Base-by-base conservation (phyloP, 164 flowering plant species). In the Magnolia kwangsiensis region DNA sequence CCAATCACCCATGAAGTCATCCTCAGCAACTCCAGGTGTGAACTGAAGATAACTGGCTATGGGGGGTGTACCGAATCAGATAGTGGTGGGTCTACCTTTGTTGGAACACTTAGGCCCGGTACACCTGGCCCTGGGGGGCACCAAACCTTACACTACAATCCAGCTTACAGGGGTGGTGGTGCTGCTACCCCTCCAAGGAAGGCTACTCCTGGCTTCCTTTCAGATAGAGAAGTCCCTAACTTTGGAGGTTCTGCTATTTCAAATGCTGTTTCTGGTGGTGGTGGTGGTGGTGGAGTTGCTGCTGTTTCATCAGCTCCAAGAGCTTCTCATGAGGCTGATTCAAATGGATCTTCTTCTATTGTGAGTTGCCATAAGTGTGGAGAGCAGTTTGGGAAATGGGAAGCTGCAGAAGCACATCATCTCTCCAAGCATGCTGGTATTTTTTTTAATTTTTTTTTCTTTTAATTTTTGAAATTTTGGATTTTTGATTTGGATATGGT, bases 1-100 rank as follows among this genome's bases (percentile, higher is more conserved):
- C 98, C 99, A 67, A 89, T 94, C 18, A 87, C 97, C 72, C 99
- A 95, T 81, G 98, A 95, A 82, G 99, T 95, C 6, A 88, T 93
- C 67, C 81, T 95, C 10, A 91, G 91, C 76, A 90, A 91, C 78
- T 89, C 98, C 7, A 92, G 78, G 76, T 93, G 98, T 83, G 98
- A 95, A 88, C 95, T 95, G 67, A 95, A 93, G 75, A 93, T 95
- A 74, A 89, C 90, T 51, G 89, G 93, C 20, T 86, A 79, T 81
- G 85, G 86, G 19, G 89, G 86, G 14, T 77, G 71, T 77, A 82
- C 78, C 49, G 87, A 87, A 51, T 83, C 79, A 71, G 71, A 63
- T 67, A 69, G 37, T 58, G 76, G 73, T 67, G 83, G 78, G 55
- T 87, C 97, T 27, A 81, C 88, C 0, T 93, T 87, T 84, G 89